Evolutionary conservation across 148 eudicot genomes (phyloP), one percentile per base, ranked within the genome.

Genomic region (Camellia japonica): DNA sequence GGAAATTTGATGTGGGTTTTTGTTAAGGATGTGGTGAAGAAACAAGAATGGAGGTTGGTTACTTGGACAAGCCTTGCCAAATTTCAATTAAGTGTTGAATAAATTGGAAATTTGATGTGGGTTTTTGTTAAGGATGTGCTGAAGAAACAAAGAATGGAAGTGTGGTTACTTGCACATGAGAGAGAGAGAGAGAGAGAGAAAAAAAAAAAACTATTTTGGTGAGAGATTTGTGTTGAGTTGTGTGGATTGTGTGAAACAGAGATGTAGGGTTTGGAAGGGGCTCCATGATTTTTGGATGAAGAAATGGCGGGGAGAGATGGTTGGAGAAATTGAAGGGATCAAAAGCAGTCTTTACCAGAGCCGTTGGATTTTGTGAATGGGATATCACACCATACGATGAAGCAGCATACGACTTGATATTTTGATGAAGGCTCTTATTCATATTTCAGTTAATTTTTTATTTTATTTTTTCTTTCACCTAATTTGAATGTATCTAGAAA

Each of bases 251-350:
- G 52, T 7, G 52, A 7, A 7, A 49, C 6, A 60, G 79, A 69
- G 65, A n/a, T 44, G 49, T 13, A 72, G 78, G 71, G 76, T 63
- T 80, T 59, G 84, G 77, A 79, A 83, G 84, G 79, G 86, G 66
- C 64, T 83, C 88, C 93, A 83, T 78, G 55, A 76, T 83, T 83
- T 82, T 86, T 76, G 89, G 93, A 80, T 65, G 82, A 78, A 83
- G 89, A 88, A 86, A 56, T 81, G 90, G 92, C 86, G 83, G 86
- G 80, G 94, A 88, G 91, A 74, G 71, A 84, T 83, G 76, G 73
- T 76, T 83, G 87, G 90, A 90, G 84, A 83, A 52, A 87, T 85
- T 84, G 70, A 80, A 76, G 90, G 91, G 30, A 60, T 8, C 7
- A 41, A 59, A 73, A 55, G 3, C n/a, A 59, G 19, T 54, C 12